Percentiles rank a stretch among this genome's conserved stretches.
These are phyloP conservation scores for Nannochloris sp. DNA, from an alignment of 139 green algal species.

Conservation along the genomic window DNA sequence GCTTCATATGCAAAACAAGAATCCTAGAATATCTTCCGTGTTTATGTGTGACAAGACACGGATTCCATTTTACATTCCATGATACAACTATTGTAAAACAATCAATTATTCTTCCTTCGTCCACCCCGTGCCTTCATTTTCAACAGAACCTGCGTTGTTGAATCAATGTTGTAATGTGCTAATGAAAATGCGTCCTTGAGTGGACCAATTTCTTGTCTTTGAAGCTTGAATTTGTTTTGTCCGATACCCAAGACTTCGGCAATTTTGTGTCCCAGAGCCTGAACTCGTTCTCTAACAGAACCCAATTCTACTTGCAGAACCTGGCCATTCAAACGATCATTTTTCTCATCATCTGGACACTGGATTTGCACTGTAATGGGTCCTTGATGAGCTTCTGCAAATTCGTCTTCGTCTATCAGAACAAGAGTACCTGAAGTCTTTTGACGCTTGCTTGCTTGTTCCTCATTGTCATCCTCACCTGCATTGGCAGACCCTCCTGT, in stretches of 20 bases:
- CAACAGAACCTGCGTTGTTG: conserved; percentile 52
- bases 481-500: not conserved
- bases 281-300: conserved; percentile 38
- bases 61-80: not conserved
- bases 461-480: not conserved
- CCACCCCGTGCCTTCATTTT: conserved; percentile 60
- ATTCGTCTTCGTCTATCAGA: conserved; percentile 69
- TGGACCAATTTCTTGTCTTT: conserved; percentile 54
- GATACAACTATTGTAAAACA: not conserved
- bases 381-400: conserved; percentile 44
- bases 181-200: conserved; percentile 63
- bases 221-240: conserved; percentile 67
- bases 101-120: conserved; percentile 42
- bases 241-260: conserved; percentile 44
- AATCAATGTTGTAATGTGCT: conserved; percentile 74
- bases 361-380: conserved; percentile 36
- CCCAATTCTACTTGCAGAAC: conserved; percentile 68
- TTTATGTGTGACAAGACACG: too few relatives aligned
- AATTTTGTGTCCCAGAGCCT: conserved; percentile 58
- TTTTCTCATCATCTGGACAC: conserved; percentile 56
- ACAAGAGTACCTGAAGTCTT: conserved; percentile 39
- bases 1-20: too few relatives aligned
- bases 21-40: too few relatives aligned
- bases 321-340: conserved; percentile 62
- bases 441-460: not conserved